Conservation (phyloP, 169 alveolate genomes). For the Eimeria zaria region DNA sequence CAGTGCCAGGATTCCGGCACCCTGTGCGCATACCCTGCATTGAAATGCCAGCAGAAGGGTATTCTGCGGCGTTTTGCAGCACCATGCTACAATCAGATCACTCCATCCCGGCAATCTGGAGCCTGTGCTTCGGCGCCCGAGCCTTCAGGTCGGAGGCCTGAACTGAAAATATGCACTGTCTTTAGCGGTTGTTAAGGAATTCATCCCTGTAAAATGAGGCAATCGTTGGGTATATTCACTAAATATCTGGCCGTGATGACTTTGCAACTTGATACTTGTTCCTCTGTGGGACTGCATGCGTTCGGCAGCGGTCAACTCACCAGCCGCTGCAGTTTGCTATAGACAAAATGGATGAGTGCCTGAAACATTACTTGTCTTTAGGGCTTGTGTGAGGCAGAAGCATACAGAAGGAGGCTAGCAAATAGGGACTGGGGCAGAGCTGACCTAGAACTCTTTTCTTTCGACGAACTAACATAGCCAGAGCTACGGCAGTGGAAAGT, state of each 20-base stretch:
- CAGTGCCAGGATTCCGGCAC: not conserved
- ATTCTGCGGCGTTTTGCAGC: not conserved
- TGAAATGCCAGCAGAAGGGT: not conserved
- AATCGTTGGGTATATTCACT: not conserved
- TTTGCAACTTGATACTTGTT: not conserved
- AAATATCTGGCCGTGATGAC: not conserved
- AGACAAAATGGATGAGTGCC: not conserved
- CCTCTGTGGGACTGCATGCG: constrained; percentile 29
- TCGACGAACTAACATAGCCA: not conserved
- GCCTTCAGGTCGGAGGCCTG: not conserved
- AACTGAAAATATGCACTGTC: too few relatives aligned
- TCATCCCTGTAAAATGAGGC: too few relatives aligned
- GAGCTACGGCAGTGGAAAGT: not conserved
- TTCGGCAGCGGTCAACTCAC: constrained; percentile 57
- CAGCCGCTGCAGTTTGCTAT: not conserved
- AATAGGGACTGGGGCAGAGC: not conserved
- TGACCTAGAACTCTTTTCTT: not conserved
- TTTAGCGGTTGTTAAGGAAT: not conserved
- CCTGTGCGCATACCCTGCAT: not conserved
- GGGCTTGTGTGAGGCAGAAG: not conserved
- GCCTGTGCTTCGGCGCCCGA: not conserved
- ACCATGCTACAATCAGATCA: not conserved
- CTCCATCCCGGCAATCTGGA: not conserved
- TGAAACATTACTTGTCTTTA: not conserved
- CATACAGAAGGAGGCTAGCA: not conserved